Evolutionary conservation across 805 yeast genomes (phyloP).

Genomic region (Helenozyma baotianmanensis): DNA sequence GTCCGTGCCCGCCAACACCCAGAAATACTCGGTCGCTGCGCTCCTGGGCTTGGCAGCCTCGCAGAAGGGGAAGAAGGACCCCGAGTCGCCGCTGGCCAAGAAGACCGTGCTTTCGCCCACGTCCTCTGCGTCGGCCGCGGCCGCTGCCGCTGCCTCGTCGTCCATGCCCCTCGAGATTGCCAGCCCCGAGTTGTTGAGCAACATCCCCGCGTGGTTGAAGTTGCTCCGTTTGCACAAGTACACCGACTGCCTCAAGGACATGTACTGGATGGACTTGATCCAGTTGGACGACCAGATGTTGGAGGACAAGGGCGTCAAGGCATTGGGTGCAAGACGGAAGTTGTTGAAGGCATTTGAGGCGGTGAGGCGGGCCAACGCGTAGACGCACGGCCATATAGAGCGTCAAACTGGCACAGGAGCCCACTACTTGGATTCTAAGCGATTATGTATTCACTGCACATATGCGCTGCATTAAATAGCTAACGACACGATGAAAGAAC

Average conservation of each 20-base stretch:
- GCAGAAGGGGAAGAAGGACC: slow-evolving; percentile 1
- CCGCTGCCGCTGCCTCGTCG: slow-evolving; percentile 9
- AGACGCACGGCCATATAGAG: slow-evolving; percentile 1
- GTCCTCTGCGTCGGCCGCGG: slow-evolving; percentile 4
- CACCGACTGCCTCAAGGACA: slow-evolving; percentile 72
- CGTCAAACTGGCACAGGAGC: background rate
- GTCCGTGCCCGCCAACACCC: slow-evolving; percentile 29
- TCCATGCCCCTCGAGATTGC: slow-evolving; percentile 42
- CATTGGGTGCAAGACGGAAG: slow-evolving; percentile 94
- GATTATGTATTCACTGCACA: no score
- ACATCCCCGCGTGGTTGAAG: slow-evolving; percentile 91
- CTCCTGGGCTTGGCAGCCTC: slow-evolving; percentile 1
- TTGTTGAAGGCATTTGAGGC: slow-evolving; percentile 85
- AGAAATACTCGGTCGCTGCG: slow-evolving; percentile 13
- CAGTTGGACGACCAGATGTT: slow-evolving; percentile 64
- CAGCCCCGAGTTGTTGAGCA: slow-evolving; percentile 49
- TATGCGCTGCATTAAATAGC: no score
- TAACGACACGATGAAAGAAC: no score
- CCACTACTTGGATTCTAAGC: no score
- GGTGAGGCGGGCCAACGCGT: slow-evolving; percentile 41
- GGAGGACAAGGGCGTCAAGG: slow-evolving; percentile 79
- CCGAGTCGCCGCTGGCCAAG: slow-evolving; percentile 7
- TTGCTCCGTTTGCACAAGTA: slow-evolving; percentile 88
- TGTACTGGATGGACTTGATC: slow-evolving; percentile 77
- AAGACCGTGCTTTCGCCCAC: slow-evolving; percentile 3